Percentiles rank a stretch among this genome's conserved stretches.
Conservation (phyloP, 352 stramenopile species). For the Globisporangium iwayamae region DNA sequence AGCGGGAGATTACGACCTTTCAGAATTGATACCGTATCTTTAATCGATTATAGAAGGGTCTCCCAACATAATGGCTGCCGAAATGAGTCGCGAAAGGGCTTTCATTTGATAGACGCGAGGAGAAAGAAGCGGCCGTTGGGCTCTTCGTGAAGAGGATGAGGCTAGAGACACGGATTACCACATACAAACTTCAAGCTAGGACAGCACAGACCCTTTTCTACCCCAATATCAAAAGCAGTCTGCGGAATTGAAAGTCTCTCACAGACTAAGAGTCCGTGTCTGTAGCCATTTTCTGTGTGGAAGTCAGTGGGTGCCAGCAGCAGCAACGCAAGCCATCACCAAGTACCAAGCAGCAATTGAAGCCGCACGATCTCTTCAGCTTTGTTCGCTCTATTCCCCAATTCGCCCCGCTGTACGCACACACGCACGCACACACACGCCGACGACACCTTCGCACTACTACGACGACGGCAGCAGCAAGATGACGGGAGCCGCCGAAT, state of each 20-base stretch:
- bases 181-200: too few relatives aligned
- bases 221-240: too few relatives aligned
- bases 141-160: background rate
- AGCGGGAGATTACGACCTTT: background rate
- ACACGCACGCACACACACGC: background rate
- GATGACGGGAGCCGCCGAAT: conserved; percentile 14
- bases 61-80: conserved; percentile 5
- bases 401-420: background rate
- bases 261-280: too few relatives aligned
- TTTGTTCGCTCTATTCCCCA: background rate
- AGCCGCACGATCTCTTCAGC: background rate
- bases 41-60: background rate
- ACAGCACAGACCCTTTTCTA: too few relatives aligned
- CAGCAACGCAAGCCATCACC: background rate
- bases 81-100: background rate
- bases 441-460: background rate
- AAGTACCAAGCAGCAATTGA: conserved; percentile 6
- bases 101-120: background rate
- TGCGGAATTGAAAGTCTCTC: too few relatives aligned
- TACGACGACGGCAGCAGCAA: too few relatives aligned
- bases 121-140: background rate
- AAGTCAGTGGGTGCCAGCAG: background rate
- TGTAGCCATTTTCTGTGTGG: too few relatives aligned
- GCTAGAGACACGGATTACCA: too few relatives aligned
- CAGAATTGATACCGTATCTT: background rate